A percentile compares a stretch with the other conserved stretches of the same genome.
phyloP scores from a whole-genome alignment of 139 green algal genomes.

The Chlorella sp. region DNA sequence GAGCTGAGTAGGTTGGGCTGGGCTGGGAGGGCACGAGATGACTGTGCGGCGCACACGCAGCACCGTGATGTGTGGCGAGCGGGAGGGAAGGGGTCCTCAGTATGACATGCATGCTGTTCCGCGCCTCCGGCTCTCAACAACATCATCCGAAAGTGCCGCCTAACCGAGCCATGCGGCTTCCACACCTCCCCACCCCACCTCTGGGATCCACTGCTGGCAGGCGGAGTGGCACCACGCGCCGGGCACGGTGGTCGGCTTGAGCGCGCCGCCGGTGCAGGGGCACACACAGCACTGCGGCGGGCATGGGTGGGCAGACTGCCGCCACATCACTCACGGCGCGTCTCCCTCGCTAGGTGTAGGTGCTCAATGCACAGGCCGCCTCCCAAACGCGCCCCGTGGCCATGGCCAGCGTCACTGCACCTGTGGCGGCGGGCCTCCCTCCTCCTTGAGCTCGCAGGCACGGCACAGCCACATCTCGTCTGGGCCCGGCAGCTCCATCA shows the following conservation, averaged over 20 bases:
- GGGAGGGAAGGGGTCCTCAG: too few species aligned
- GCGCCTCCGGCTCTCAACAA: too few species aligned
- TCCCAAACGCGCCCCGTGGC: too few species aligned
- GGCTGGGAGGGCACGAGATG: too few species aligned
- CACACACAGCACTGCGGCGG: slow-evolving; percentile 92
- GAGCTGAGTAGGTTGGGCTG: neutral
- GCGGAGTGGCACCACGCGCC: slow-evolving; percentile 85
- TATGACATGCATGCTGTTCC: too few species aligned
- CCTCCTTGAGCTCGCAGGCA: slow-evolving; percentile 74
- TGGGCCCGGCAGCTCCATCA: slow-evolving; percentile 73
- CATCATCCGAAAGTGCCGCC: too few species aligned
- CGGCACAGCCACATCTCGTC: slow-evolving; percentile 91
- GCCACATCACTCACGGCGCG: too few species aligned
- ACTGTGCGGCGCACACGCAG: neutral
- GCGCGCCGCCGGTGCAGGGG: slow-evolving; percentile 85
- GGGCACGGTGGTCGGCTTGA: slow-evolving; percentile 82
- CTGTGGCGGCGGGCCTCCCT: slow-evolving; percentile 37
- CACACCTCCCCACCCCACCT: slow-evolving; percentile 58
- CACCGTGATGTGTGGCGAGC: too few species aligned
- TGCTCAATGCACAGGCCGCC: neutral
- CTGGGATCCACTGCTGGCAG: slow-evolving; percentile 90
- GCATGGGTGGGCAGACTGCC: neutral
- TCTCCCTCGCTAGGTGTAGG: neutral
- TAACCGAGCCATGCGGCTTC: too few species aligned
- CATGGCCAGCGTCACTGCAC: neutral